Conservation (phyloP, 2,329 filamentous ascomycete species). For the Arthrobotrys entomopaga region DNA sequence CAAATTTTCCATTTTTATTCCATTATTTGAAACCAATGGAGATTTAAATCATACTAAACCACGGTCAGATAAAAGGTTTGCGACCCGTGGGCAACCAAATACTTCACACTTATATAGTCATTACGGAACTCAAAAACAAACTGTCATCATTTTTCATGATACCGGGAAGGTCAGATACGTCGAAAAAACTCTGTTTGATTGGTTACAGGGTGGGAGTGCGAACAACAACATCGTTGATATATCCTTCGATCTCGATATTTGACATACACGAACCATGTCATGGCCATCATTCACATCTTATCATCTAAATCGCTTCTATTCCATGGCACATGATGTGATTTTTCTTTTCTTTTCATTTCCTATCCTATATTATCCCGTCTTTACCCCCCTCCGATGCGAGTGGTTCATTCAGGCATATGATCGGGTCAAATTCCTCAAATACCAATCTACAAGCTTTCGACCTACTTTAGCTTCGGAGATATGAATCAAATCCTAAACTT, state of each 20-base stretch:
- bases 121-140: constrained; percentile 48
- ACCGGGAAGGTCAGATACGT: constrained; percentile 38
- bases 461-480: constrained; percentile 99
- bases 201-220: constrained; percentile 22
- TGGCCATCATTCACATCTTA: no score
- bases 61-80: background rate
- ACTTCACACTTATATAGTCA: constrained; percentile 14
- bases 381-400: background rate
- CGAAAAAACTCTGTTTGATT: constrained; percentile 42
- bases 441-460: constrained; percentile 97
- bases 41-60: background rate
- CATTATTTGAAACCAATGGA: constrained; percentile 63
- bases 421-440: constrained; percentile 93
- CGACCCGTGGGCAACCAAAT: background rate
- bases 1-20: constrained; percentile 71
- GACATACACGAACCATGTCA: background rate
- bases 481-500: constrained; percentile 85
- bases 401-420: constrained; percentile 70
- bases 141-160: constrained; percentile 39
- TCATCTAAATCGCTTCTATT: no score
- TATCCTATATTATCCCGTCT: background rate
- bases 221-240: constrained; percentile 22
- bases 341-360: background rate
- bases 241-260: constrained; percentile 29
- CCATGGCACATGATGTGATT: no score